A percentile compares a stretch with the other conserved stretches of the same genome.
phyloP scores from a whole-genome alignment of 805 yeast species.

The Osmozyma mogii region DNA sequence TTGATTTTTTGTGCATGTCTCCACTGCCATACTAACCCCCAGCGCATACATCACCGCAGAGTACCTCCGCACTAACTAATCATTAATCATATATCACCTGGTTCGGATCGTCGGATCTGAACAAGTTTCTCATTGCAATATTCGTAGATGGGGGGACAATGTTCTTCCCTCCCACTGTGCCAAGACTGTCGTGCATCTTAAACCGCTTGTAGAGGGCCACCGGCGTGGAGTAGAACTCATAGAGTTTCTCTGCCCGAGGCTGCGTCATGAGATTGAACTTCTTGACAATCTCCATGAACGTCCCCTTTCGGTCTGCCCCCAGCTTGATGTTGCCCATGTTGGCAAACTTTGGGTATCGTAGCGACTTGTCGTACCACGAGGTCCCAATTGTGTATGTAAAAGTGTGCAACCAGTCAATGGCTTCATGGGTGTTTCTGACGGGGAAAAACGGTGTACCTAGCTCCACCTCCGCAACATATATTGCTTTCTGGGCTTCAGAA shows the following conservation, averaged over 20 bases:
- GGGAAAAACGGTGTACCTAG: constrained; percentile 44
- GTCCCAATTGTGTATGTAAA: constrained; percentile 44
- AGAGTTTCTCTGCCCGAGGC: constrained; percentile 39
- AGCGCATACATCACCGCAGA: constrained; percentile 1
- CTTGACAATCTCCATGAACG: constrained; percentile 42
- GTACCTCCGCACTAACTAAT: neutral
- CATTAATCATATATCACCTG: constrained; percentile 20
- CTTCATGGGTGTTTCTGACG: constrained; percentile 39
- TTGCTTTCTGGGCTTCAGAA: constrained; percentile 31
- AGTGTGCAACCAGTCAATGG: constrained; percentile 45
- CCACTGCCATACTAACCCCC: constrained; percentile 1
- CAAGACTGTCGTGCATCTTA: constrained; percentile 10
- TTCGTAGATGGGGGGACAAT: constrained; percentile 46
- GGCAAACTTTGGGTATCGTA: constrained; percentile 47
- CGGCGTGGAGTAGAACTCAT: constrained; percentile 33
- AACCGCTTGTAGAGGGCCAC: constrained; percentile 21
- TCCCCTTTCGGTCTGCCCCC: constrained; percentile 40
- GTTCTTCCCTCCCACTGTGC: constrained; percentile 38
- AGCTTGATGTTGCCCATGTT: constrained; percentile 50
- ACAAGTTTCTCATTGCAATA: constrained; percentile 36
- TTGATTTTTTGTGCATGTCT: constrained; percentile 4
- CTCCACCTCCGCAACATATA: constrained; percentile 40
- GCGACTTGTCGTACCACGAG: constrained; percentile 45
- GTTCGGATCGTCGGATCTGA: constrained; percentile 44
- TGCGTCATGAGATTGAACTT: constrained; percentile 55